Base-by-base conservation (phyloP, 2,329 filamentous ascomycete species). In the Hypoxylon sp. region DNA sequence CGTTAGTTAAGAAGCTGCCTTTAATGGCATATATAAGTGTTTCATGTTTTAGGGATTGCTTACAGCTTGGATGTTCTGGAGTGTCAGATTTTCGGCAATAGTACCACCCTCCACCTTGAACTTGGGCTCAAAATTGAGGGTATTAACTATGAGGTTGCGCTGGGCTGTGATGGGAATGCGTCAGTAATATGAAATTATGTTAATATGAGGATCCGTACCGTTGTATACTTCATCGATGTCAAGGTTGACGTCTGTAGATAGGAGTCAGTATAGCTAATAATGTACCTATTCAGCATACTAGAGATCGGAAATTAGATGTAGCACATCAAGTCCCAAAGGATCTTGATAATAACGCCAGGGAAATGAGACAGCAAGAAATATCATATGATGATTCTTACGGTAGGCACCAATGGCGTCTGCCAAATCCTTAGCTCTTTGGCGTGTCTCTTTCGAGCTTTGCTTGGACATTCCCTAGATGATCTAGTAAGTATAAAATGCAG, bases 181-280 rank as follows among this genome's bases (percentile, higher is more conserved):
- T 47, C 12, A 47, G 23, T 27, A 19, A 21, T 37, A 8, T 39
- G n/a, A 39, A 5, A 16, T 39, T 16, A 16, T 5, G 19, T 12
- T 3, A 39, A 19, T 19, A 39, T 19, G 34, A n/a, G 2, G 12
- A 14, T n/a, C 14, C 34, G 3, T 29, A 47, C 43, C 46, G 19
- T 85, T 81, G 65, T 89, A 88, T 7, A 90, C 84, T 1, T 84
- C 83, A 74, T 95, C 92, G 61, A 95, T 93, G 72, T 93, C 87
- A 46, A 93, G 81, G 73, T 94, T 86, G 3, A 87, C 83, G 74
- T 96, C 43, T 47, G 23, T 47, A 47, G 16, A 9, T 21, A 19
- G 3, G 7, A 11, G 16, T 41, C n/a, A 41, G 37, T 14, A 41
- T 41, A 41, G 7, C 9, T 21, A 3, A 41, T 19, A 9, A 19